Evolutionary conservation across 208 protist species (phyloP).

Genomic region (Lotmaria passim): DNA sequence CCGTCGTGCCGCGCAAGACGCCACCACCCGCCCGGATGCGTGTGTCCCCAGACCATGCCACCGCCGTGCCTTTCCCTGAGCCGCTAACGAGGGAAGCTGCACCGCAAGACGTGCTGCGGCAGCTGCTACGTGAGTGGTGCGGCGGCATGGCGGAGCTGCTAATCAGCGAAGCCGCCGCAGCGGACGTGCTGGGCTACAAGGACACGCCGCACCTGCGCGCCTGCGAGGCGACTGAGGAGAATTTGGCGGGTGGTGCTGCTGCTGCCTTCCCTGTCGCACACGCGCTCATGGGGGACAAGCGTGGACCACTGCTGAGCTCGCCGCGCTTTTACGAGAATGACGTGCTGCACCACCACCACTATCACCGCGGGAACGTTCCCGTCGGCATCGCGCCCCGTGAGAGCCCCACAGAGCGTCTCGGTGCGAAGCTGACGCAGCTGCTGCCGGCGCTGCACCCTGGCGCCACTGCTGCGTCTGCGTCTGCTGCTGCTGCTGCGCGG

Average conservation of each 20-base stretch:
- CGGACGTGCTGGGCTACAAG: conserved; percentile 25
- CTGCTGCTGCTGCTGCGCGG: background rate
- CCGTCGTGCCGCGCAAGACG: background rate
- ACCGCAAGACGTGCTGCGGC: background rate
- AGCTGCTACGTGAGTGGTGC: conserved; percentile 28
- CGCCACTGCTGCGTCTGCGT: background rate
- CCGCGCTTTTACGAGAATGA: background rate
- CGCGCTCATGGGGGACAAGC: background rate
- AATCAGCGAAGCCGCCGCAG: conserved; percentile 26
- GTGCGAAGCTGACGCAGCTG: background rate
- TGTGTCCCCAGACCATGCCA: too few relatives aligned
- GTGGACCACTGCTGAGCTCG: background rate
- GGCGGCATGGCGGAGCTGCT: conserved; percentile 27
- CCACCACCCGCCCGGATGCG: too few relatives aligned
- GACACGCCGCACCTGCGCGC: background rate
- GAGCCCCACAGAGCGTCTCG: background rate
- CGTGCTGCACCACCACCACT: too few relatives aligned
- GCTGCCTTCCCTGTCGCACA: too few relatives aligned
- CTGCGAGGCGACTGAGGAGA: background rate
- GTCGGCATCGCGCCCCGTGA: too few relatives aligned
- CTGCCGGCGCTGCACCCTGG: background rate
- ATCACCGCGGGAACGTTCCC: too few relatives aligned
- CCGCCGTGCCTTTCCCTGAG: background rate
- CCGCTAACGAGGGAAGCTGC: background rate
- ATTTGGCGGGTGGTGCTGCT: too few relatives aligned